Conservation (phyloP, 805 yeast genomes). For the Kregervanrija delftensis region DNA sequence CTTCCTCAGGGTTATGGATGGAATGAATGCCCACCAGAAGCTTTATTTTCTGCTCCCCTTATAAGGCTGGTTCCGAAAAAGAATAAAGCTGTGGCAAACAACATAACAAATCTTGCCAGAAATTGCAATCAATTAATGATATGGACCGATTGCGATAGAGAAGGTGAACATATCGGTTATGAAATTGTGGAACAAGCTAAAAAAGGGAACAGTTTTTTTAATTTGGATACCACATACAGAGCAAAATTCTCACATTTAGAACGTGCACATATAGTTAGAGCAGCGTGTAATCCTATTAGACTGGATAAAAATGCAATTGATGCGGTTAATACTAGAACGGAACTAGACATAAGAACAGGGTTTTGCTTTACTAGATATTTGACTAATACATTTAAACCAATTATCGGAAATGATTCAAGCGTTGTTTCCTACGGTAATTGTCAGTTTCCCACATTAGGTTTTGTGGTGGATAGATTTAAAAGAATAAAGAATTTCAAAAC, state of each 20-base stretch:
- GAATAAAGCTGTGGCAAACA: conserved; percentile 49
- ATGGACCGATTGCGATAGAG: conserved; percentile 99
- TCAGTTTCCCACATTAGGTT: conserved; percentile 95
- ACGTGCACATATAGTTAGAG: conserved; percentile 59
- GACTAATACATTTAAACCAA: conserved; percentile 42
- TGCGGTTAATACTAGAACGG: conserved; percentile 83
- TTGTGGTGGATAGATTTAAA: conserved; percentile 85
- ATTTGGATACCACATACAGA: conserved; percentile 49
- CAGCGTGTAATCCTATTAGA: conserved; percentile 61
- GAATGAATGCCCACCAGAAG: conserved; percentile 60
- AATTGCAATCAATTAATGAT: conserved; percentile 64
- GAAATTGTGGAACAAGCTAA: conserved; percentile 72
- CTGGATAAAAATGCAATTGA: conserved; percentile 65
- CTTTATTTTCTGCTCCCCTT: conserved; percentile 63
- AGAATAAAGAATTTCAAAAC: conserved; percentile 64
- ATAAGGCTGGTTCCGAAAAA: conserved; percentile 1
- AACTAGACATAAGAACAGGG: conserved; percentile 85
- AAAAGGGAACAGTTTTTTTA: conserved; percentile 40
- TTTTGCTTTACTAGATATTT: conserved; percentile 80
- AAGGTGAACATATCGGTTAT: conserved; percentile 89
- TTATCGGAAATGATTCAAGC: conserved; percentile 20
- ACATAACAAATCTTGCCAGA: conserved; percentile 62
- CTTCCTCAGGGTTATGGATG: conserved; percentile 57
- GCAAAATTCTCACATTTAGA: conserved; percentile 88
- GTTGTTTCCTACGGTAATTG: conserved; percentile 81